Evolutionary conservation across 352 stramenopile species (phyloP).

Genomic region (Blastocystis sp.): DNA sequence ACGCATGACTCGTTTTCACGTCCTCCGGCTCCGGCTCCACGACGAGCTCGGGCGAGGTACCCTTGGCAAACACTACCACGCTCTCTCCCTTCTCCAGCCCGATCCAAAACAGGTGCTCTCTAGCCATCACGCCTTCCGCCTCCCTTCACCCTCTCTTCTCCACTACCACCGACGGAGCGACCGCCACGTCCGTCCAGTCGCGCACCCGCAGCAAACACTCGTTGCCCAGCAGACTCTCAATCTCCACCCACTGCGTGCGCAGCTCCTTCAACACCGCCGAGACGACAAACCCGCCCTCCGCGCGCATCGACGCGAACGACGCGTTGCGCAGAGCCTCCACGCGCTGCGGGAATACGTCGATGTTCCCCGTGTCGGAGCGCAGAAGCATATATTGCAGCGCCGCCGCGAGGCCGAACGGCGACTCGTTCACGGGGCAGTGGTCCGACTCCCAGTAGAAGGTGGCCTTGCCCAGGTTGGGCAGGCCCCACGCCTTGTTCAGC

Average conservation of each 20-base stretch:
- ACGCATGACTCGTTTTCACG: constrained; percentile 27
- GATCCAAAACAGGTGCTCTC: constrained; percentile 15
- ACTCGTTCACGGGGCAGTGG: constrained; percentile 46
- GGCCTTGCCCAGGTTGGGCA: constrained; percentile 39
- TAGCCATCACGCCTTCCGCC: neutral
- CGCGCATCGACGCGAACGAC: neutral
- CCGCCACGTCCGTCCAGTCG: constrained; percentile 7
- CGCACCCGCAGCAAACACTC: constrained; percentile 34
- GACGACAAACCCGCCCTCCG: constrained; percentile 26
- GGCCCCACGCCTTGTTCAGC: neutral
- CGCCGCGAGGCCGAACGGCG: constrained; percentile 49
- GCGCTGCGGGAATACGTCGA: constrained; percentile 37
- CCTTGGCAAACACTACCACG: neutral
- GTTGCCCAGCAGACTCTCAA: constrained; percentile 30
- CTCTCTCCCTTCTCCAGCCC: constrained; percentile 1
- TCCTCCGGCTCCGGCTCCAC: constrained; percentile 13
- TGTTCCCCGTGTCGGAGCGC: constrained; percentile 30
- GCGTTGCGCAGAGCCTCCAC: neutral
- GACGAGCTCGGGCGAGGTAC: constrained; percentile 10
- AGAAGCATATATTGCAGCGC: constrained; percentile 60
- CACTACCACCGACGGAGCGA: neutral
- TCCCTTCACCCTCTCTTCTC: neutral
- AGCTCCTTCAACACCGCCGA: constrained; percentile 6
- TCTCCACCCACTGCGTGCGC: neutral
- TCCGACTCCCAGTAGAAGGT: constrained; percentile 60